These are phyloP conservation scores for Podila epigama DNA, from an alignment of 192 early-diverging fungal species.

Conservation along the genomic window DNA sequence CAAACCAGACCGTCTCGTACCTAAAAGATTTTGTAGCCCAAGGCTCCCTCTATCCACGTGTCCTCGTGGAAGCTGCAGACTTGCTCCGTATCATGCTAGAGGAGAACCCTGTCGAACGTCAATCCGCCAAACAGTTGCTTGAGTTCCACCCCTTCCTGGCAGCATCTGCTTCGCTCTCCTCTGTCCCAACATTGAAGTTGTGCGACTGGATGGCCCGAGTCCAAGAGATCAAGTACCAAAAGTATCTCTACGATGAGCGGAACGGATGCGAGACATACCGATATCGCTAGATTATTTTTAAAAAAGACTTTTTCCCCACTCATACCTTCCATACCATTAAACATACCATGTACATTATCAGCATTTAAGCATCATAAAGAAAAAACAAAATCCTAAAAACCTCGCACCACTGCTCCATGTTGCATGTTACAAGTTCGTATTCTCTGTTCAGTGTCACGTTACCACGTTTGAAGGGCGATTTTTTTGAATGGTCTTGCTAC, in stretches of 20 bases:
- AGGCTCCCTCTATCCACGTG: slow-evolving; percentile 24
- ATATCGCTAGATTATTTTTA: slow-evolving; percentile 18
- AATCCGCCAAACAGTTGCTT: slow-evolving; percentile 33
- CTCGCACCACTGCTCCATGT: neutral
- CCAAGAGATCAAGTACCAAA: slow-evolving; percentile 50
- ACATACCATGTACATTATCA: neutral
- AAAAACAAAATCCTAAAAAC: neutral
- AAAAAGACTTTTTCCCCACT: neutral
- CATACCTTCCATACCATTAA: neutral
- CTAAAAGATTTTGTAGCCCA: slow-evolving; percentile 45
- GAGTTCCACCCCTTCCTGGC: slow-evolving; percentile 36
- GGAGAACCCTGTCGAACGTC: slow-evolving; percentile 32
- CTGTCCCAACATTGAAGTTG: slow-evolving; percentile 13
- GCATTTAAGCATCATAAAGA: neutral
- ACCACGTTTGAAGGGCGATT: too few relatives aligned
- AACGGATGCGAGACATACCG: slow-evolving; percentile 37
- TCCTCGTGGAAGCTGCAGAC: slow-evolving; percentile 29
- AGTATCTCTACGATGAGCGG: slow-evolving; percentile 32
- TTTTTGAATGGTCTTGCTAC: too few relatives aligned
- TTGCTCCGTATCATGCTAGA: slow-evolving; percentile 35
- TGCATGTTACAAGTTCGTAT: neutral
- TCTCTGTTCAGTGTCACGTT: too few relatives aligned
- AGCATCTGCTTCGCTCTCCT: neutral
- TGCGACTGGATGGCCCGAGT: slow-evolving; percentile 49
- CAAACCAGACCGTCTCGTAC: slow-evolving; percentile 31